These are phyloP conservation scores for Plectosphaerella sp. DNA, from an alignment of 2,329 filamentous ascomycete genomes.

Conservation along the genomic window DNA sequence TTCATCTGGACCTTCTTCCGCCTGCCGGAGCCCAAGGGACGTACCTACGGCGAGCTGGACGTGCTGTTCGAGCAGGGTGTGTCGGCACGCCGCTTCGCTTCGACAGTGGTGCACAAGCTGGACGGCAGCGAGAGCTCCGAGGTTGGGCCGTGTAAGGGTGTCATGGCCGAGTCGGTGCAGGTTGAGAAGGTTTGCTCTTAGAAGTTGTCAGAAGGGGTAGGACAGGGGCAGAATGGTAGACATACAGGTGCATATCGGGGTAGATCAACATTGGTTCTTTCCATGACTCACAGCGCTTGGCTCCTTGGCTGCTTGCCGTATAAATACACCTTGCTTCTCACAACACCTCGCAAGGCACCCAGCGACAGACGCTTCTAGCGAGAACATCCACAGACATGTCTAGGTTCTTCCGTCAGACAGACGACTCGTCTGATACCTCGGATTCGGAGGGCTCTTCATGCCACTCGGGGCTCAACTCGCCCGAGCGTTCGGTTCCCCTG, in stretches of 20 bases:
- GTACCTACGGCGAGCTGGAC: constrained; percentile 52
- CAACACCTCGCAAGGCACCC: too few relatives aligned
- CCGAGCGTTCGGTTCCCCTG: background rate
- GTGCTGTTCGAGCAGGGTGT: constrained; percentile 44
- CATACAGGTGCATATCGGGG: too few relatives aligned
- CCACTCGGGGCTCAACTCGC: background rate
- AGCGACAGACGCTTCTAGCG: too few relatives aligned
- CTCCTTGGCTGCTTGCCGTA: too few relatives aligned
- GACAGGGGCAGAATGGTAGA: too few relatives aligned
- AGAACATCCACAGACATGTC: background rate
- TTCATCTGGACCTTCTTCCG: constrained; percentile 47
- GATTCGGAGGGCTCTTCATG: background rate
- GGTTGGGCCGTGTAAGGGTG: background rate
- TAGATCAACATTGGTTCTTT: too few relatives aligned
- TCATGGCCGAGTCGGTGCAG: background rate
- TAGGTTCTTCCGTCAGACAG: background rate
- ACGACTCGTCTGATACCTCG: background rate
- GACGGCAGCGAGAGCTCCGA: background rate
- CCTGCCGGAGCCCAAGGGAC: constrained; percentile 49
- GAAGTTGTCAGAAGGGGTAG: too few relatives aligned
- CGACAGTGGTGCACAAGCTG: constrained; percentile 16
- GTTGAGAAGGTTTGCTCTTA: background rate
- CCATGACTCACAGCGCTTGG: too few relatives aligned
- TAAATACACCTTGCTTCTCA: too few relatives aligned
- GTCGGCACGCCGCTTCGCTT: constrained; percentile 35